Evolutionary conservation across 495 filamentous ascomycete genomes (phyloP), one percentile per base, ranked within the genome.

Genomic region (Haplographium delicatum): DNA sequence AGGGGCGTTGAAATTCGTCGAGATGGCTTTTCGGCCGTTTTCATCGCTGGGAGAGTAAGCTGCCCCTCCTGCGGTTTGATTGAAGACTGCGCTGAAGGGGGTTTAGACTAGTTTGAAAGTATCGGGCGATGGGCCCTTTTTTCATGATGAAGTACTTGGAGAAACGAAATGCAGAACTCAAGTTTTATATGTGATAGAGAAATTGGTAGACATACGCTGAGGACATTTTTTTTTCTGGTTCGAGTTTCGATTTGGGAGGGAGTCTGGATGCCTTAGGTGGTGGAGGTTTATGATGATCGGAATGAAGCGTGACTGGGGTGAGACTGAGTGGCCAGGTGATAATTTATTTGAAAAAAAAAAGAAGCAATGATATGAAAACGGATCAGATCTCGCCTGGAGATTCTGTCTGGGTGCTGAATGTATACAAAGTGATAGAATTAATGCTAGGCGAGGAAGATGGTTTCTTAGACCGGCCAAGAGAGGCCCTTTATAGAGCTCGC

Each of bases 31-130:
- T 11, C 40, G 41, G 5, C 28, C 27, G 8, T 7, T 26, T 16
- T 40, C 34, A 19, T 45, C 40, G 31, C 16, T 45, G 13, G 51
- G 51, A 13, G 51, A 54, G 38, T 54, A 54, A 13, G 34, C 65
- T 53, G 41, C 63, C 55, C 18, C 54, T 54, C 28, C 63, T 47
- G 59, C 57, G 56, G 49, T 63, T 47, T 5, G 55, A 59, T 20
- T 63, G 58, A 11, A 60, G 58, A 60, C 61, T 61, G 61, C 58
- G 59, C 57, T 53, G 54, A 44, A 56, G 58, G 30, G 53, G 44
- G 43, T 52, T 63, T 23, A 47, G 43, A 28, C 23, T 44, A 35
- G 48, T n/a, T n/a, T n/a, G n/a, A n/a, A n/a, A n/a, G n/a, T n/a
- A n/a, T n/a, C n/a, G n/a, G n/a, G n/a, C n/a, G n/a, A n/a, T n/a